Conservation (phyloP, 208 protist species). For the Sergeia podlipaevii region DNA sequence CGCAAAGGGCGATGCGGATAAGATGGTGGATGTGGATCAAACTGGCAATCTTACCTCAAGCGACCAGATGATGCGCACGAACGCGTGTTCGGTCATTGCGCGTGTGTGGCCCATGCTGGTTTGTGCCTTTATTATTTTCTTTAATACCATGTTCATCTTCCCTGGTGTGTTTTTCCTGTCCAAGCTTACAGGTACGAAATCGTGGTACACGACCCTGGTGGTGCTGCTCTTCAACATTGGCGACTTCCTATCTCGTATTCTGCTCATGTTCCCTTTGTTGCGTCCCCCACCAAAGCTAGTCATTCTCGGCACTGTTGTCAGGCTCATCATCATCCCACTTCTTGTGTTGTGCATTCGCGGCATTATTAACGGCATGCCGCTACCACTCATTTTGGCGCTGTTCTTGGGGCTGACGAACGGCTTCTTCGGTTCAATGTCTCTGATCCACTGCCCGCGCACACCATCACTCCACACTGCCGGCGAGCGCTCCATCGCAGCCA, state of each 20-base stretch:
- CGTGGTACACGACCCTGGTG: slow-evolving; percentile 63
- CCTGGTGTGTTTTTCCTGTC: slow-evolving; percentile 65
- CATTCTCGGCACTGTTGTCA: slow-evolving; percentile 33
- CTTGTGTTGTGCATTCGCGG: slow-evolving; percentile 57
- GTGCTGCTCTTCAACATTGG: slow-evolving; percentile 54
- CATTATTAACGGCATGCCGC: slow-evolving; percentile 28
- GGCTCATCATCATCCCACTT: slow-evolving; percentile 47
- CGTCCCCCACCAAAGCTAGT: slow-evolving; percentile 40
- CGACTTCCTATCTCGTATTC: slow-evolving; percentile 47
- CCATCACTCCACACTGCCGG: slow-evolving; percentile 39
- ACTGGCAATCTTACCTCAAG: slow-evolving; percentile 44
- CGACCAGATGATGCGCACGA: slow-evolving; percentile 56
- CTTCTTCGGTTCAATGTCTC: slow-evolving; percentile 64
- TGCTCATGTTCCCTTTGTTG: slow-evolving; percentile 34
- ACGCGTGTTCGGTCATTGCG: slow-evolving; percentile 34
- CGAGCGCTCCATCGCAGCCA: slow-evolving; percentile 58
- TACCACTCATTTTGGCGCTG: slow-evolving; percentile 55
- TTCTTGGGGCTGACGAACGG: slow-evolving; percentile 68
- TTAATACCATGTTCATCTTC: slow-evolving; percentile 58
- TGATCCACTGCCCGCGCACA: slow-evolving; percentile 55
- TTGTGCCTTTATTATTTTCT: slow-evolving; percentile 57
- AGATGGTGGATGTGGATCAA: slow-evolving; percentile 51
- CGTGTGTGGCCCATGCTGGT: slow-evolving; percentile 68
- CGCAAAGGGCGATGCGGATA: slow-evolving; percentile 43
- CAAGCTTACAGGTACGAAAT: slow-evolving; percentile 3